These are phyloP conservation scores for Podospora tetraspora DNA, from an alignment of 495 filamentous ascomycete genomes.

Conservation along the genomic window DNA sequence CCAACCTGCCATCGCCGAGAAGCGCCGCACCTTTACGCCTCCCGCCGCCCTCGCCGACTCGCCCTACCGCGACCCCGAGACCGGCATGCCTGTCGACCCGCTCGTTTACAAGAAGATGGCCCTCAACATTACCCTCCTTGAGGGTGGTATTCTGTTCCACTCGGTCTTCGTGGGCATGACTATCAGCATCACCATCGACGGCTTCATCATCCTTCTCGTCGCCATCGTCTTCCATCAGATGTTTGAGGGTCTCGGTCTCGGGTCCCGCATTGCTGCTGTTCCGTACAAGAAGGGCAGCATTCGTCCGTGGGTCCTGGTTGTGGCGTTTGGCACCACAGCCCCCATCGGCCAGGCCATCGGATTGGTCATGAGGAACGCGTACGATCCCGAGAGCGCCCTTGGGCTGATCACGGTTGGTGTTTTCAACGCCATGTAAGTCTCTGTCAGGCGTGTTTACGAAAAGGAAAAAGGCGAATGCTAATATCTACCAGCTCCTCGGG, in stretches of 20 bases:
- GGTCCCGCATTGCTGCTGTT: conserved; percentile 55
- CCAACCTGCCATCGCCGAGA: conserved; percentile 5
- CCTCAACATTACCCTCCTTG: conserved; percentile 50
- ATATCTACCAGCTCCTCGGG: conserved; percentile 44
- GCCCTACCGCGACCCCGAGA: conserved; percentile 39
- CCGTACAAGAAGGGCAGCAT: conserved; percentile 44
- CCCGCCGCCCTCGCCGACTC: conserved; percentile 16
- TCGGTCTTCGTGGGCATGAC: conserved; percentile 65
- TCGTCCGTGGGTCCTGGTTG: conserved; percentile 59
- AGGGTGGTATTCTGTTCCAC: conserved; percentile 56
- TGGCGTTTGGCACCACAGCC: conserved; percentile 55
- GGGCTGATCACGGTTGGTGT: conserved; percentile 62
- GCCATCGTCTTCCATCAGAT: conserved; percentile 67
- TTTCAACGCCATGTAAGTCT: conserved; percentile 60
- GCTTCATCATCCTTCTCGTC: conserved; percentile 61
- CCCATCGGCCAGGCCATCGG: conserved; percentile 59
- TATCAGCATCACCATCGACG: conserved; percentile 56
- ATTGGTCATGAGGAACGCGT: conserved; percentile 50
- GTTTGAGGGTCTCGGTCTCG: conserved; percentile 65
- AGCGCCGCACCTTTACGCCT: conserved; percentile 24
- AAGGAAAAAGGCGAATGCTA: neutral
- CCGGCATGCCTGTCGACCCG: conserved; percentile 37
- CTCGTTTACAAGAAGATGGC: conserved; percentile 44
- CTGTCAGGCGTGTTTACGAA: neutral
- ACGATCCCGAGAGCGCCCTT: conserved; percentile 59